These are phyloP conservation scores for Globisporangium camurandrum DNA, from an alignment of 352 stramenopile species.

Conservation along the genomic window DNA sequence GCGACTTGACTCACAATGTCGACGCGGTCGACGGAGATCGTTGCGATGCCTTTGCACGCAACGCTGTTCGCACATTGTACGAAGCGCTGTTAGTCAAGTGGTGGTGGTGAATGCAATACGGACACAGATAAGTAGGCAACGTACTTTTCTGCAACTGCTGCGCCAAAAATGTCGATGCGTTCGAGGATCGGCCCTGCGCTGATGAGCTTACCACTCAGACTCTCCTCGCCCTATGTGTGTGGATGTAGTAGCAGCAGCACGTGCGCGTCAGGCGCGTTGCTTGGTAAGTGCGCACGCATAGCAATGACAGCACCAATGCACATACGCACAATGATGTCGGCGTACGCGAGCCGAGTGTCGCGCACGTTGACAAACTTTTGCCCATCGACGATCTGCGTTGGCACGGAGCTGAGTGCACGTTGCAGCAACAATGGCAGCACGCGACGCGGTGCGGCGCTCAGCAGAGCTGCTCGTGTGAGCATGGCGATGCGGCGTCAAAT, in stretches of 20 bases:
- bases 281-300: background rate
- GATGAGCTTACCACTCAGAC: slow-evolving; percentile 40
- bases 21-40: slow-evolving; percentile 61
- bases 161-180: slow-evolving; percentile 54
- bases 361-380: slow-evolving; percentile 1
- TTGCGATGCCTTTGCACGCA: slow-evolving; percentile 49
- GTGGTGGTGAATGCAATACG: background rate
- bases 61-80: no score
- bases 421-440: background rate
- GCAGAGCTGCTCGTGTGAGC: background rate
- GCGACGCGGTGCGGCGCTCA: background rate
- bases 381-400: background rate
- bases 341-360: slow-evolving; percentile 42
- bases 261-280: background rate
- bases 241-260: background rate
- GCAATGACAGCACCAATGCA: background rate
- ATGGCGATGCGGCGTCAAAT: background rate
- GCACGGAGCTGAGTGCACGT: background rate
- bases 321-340: slow-evolving; percentile 49
- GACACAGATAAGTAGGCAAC: background rate
- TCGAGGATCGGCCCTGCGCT: slow-evolving; percentile 42
- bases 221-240: slow-evolving; percentile 37
- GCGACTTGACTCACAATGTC: slow-evolving; percentile 58
- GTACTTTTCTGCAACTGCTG: slow-evolving; percentile 54
- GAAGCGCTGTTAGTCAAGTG: no score